Evolutionary conservation across 306 rosid genomes (phyloP).

Genomic region (Chamaecrista fasciculata): DNA sequence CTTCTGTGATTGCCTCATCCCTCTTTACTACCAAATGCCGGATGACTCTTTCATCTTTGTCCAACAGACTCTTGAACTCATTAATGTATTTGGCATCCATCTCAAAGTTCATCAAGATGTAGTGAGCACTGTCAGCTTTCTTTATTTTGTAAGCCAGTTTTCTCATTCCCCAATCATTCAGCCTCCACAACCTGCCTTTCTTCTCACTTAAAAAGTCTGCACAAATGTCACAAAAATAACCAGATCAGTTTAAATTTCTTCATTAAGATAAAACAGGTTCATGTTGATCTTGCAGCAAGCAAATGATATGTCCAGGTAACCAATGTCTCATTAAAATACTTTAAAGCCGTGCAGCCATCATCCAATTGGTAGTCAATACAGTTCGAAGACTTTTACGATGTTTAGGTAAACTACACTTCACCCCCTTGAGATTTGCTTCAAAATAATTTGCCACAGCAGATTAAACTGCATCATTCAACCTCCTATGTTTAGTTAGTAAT

Average conservation of each 20-base stretch:
- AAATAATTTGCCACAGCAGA: not conserved
- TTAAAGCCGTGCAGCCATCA: not conserved
- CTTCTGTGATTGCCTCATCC: conserved; percentile 81
- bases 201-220: conserved; percentile 86
- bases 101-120: conserved; percentile 87
- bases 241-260: conserved; percentile 3
- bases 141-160: conserved; percentile 76
- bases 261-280: not conserved
- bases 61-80: conserved; percentile 80
- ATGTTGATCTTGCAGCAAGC: conserved; percentile 1
- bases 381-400: not conserved
- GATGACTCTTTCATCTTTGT: conserved; percentile 85
- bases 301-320: not conserved
- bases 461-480: not conserved
- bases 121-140: conserved; percentile 75
- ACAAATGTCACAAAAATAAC: conserved; percentile 19
- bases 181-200: conserved; percentile 82
- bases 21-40: conserved; percentile 82
- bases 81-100: conserved; percentile 78
- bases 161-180: conserved; percentile 94
- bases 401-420: not conserved
- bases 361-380: not conserved
- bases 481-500: not conserved
- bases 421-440: not conserved
- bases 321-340: too few species aligned